phyloP scores from a whole-genome alignment of 805 yeast genomes.

The Vanderwaltozyma verrucispora region DNA sequence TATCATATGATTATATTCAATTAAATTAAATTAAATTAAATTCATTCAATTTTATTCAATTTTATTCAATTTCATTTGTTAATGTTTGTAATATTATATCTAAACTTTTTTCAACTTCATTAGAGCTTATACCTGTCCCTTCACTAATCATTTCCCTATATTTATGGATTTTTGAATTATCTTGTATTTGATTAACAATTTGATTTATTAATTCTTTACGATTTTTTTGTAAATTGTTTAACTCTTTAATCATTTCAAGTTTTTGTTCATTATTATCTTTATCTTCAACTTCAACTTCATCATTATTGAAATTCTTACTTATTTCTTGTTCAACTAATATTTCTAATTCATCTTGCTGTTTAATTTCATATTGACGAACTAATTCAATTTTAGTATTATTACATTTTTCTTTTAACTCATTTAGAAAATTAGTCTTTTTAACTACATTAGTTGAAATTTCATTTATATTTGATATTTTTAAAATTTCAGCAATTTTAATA shows the following conservation, averaged over 20 bases:
- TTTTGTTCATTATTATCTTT: constrained; percentile 12
- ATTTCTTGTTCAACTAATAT: constrained; percentile 2
- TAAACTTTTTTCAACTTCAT: constrained; percentile 56
- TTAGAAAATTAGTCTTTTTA: constrained; percentile 2
- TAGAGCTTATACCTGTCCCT: constrained; percentile 56
- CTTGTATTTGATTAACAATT: constrained; percentile 27
- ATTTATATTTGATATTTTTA: constrained; percentile 58
- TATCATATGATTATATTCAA: no score
- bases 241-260: constrained; percentile 17
- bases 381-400: constrained; percentile 16
- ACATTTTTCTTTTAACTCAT: constrained; percentile 6
- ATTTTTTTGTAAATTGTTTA: constrained; percentile 36
- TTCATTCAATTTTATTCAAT: no score
- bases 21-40: no score
- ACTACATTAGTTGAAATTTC: constrained; percentile 53
- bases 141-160: constrained; percentile 59
- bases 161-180: constrained; percentile 48
- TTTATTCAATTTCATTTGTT: constrained; percentile 4
- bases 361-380: constrained; percentile 21
- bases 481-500: constrained; percentile 26
- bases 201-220: constrained; percentile 30
- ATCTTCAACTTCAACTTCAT: constrained; percentile 7
- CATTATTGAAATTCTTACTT: neutral
- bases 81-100: constrained; percentile 41
- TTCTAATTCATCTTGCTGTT: constrained; percentile 19